Evolutionary conservation across 768 basidiomycete species (phyloP).

Genomic region (Tephrocybe sp.): DNA sequence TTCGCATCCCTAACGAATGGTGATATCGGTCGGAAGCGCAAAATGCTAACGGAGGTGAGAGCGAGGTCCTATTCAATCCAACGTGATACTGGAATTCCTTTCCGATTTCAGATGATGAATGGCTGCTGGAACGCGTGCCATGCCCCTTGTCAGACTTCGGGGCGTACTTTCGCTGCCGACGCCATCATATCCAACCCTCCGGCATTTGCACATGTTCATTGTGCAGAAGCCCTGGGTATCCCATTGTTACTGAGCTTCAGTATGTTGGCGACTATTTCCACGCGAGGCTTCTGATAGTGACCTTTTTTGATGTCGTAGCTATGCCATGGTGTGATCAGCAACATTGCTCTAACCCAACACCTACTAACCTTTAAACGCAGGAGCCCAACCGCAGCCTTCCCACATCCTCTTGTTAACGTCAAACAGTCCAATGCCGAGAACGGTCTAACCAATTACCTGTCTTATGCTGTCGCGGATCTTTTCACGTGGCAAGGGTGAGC

Average conservation of each 20-base stretch:
- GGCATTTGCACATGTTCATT: constrained; percentile 63
- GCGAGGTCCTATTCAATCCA: neutral
- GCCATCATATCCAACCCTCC: constrained; percentile 72
- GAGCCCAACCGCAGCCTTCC: constrained; percentile 54
- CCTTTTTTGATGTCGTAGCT: constrained; percentile 33
- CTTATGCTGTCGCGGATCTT: constrained; percentile 58
- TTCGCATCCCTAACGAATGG: constrained; percentile 58
- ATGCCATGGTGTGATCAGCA: constrained; percentile 56
- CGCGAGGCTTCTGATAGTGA: neutral
- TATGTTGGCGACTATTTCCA: constrained; percentile 32
- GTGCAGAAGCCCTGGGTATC: constrained; percentile 63
- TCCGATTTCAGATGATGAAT: constrained; percentile 48
- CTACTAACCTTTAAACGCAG: constrained; percentile 20
- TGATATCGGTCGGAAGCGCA: constrained; percentile 57
- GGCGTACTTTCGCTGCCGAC: constrained; percentile 53
- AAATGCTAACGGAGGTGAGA: constrained; percentile 51
- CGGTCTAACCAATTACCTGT: constrained; percentile 57
- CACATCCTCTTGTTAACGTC: constrained; percentile 66
- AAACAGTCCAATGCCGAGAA: constrained; percentile 50
- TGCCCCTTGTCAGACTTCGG: constrained; percentile 43
- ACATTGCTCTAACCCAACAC: neutral
- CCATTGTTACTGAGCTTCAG: constrained; percentile 60
- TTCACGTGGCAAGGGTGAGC: constrained; percentile 60
- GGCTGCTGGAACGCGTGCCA: constrained; percentile 59
- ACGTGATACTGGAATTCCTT: neutral